Percentiles rank a stretch among this genome's conserved stretches.
phyloP scores from a whole-genome alignment of 2,329 filamentous ascomycete genomes.

The Xylaria sp. region DNA sequence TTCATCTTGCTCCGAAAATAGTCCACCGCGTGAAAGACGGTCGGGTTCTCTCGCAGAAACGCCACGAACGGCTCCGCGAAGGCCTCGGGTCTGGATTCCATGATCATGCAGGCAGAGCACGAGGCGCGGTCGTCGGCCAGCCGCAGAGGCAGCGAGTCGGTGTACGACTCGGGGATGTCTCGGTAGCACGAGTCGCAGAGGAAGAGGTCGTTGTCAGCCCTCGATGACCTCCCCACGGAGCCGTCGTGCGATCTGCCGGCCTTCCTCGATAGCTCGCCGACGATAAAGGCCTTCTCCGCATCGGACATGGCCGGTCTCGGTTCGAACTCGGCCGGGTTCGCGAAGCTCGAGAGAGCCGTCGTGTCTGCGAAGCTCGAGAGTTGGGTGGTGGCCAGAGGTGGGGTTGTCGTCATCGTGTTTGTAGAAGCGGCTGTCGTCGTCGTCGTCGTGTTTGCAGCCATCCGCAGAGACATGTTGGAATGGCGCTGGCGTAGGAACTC shows the following conservation, averaged over 20 bases:
- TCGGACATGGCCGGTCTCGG: conserved; percentile 39
- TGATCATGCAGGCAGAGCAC: conserved; percentile 43
- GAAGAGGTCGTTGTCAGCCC: conserved; percentile 24
- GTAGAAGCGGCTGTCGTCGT: conserved; percentile 43
- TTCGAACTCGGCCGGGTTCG: conserved; percentile 45
- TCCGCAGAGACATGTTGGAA: conserved; percentile 59
- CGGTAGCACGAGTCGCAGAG: conserved; percentile 46
- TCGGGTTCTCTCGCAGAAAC: conserved; percentile 90
- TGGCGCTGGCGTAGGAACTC: conserved; percentile 57
- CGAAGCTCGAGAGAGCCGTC: conserved; percentile 48
- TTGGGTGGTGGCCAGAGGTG: conserved; percentile 38
- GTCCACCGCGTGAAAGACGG: conserved; percentile 88
- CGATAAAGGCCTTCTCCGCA: conserved; percentile 45
- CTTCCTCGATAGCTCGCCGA: conserved; percentile 39
- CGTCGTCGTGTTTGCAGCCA: conserved; percentile 38
- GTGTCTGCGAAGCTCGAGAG: conserved; percentile 48
- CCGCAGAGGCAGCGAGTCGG: conserved; percentile 41
- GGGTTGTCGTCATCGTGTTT: neutral
- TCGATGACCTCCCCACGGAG: neutral
- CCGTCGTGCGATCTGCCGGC: too few species aligned
- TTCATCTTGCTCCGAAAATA: conserved; percentile 79
- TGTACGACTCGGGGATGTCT: conserved; percentile 46
- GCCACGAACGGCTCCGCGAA: conserved; percentile 87
- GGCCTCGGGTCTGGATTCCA: conserved; percentile 61
- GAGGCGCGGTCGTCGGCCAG: conserved; percentile 35